Base-by-base conservation (phyloP, 176 grass and related monocot genomes). In the Paspalum vaginatum region DNA sequence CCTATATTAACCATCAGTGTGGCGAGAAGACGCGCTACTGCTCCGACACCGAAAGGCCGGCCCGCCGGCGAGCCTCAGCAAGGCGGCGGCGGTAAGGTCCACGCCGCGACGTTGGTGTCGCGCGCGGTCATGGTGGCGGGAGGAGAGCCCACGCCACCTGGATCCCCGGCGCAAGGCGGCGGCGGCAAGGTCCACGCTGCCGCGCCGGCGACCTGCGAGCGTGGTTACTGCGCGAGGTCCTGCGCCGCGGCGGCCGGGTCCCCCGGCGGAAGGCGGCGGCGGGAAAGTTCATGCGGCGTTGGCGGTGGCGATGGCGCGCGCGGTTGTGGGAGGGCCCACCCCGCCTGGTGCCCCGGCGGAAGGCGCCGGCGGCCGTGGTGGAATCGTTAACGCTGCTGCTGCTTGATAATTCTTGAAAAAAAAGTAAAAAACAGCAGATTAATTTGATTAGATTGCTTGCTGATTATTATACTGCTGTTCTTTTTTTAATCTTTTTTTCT, bases 361-460 rank as follows among this genome's bases (percentile, higher is more conserved):
- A 72, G 79, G 79, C 27, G 1, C 0, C 8, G 79, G 79, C 18
- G 67, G 68, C 56, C 7, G 22, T 63, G 68, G 79, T 24, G 79
- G 79, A 6, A 20, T 2, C 56, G n/a, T 73, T 68, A 26, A 82
- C 14, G 7, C 25, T 11, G 43, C 12, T 26, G 18, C 12, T 39
- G 9, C 67, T 51, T 41, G 67, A 53, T 0, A 17, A 20, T 18
- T 70, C 6, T 11, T 49, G 13, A n/a, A n/a, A n/a, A n/a, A n/a
- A n/a, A n/a, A n/a, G n/a, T n/a, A n/a, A n/a, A n/a, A n/a, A n/a
- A n/a, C n/a, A n/a, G n/a, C n/a, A n/a, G n/a, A n/a, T n/a, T n/a
- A n/a, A n/a, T 32, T 32, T 32, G 32, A 45, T 45, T 45, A 45
- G 11, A 49, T 15, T 16, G 5, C 52, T 54, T 20, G 17, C 7